Base-by-base conservation (phyloP, 352 stramenopile genomes). In the Globisporangium perplexum region DNA sequence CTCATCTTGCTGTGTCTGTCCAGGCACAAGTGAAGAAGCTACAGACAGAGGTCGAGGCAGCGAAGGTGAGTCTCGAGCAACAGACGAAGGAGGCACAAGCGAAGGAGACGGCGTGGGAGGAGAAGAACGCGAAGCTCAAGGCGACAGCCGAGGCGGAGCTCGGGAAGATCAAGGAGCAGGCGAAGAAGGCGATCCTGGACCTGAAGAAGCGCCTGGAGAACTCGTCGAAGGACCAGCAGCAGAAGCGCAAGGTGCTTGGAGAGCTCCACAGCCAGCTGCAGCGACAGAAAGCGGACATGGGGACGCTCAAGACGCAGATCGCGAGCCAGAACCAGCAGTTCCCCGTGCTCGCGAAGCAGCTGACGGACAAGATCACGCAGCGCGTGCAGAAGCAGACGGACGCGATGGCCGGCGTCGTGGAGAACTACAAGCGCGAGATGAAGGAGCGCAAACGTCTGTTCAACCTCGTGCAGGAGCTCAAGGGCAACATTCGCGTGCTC, bases 401-500 rank as follows among this genome's bases (percentile, higher is more conserved):
- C 46, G 84, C 80, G 11, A 89, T 94, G 77, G 73, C 80, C 14
- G 85, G 80, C 22, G 79, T 95, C 15, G 82, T 95, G 26, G 85
- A 95, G 44, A 95, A 93, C 58, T 95, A 95, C 71, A 88, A 92
- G 50, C 81, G 85, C 31, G 84, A 94, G 56, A 79, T 94, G 53
- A 92, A 92, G 50, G 82, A 93, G 63, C 81, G 84, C 39, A 94
- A 94, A 55, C 86, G 96, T 33, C 68, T 99, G 43, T 96, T 99
- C 53, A 97, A 96, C 53, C 79, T 97, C 28, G 96, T 99, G 36
- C 89, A 98, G 53, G 93, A 97, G 53, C 74, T 98, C 31, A 96
- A 98, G 58, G 95, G 95, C 36, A 98, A 98, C 62, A 99, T 99
- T 53, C 94, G 97, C 50, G 96, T 99, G 14, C 90, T 98, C 45